These are phyloP conservation scores for Trichoderma oligosporum DNA, from an alignment of 2,329 filamentous ascomycete genomes.

Conservation along the genomic window DNA sequence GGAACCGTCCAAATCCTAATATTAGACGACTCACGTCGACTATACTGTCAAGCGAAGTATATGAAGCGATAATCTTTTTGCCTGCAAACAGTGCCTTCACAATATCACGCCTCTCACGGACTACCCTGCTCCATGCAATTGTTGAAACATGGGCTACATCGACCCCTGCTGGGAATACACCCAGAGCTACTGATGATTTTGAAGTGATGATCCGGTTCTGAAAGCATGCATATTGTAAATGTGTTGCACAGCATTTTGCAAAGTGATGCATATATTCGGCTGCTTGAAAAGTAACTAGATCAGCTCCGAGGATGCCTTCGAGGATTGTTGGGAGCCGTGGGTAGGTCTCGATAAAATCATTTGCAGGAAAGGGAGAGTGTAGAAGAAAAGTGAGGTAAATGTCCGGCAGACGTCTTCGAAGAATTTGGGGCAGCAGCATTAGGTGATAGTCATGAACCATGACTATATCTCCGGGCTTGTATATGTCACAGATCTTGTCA, in stretches of 20 bases:
- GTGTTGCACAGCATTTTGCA: constrained; percentile 76
- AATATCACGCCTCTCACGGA: constrained; percentile 66
- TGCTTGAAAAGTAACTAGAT: constrained; percentile 90
- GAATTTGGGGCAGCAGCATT: constrained; percentile 78
- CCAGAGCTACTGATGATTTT: too few species aligned
- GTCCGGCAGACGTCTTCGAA: constrained; percentile 78
- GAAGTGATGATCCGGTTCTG: too few species aligned
- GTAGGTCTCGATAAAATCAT: constrained; percentile 90
- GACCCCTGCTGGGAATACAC: constrained; percentile 54
- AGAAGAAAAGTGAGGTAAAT: constrained; percentile 93
- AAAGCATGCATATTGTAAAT: too few species aligned
- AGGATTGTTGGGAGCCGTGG: constrained; percentile 82
- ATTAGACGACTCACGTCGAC: constrained; percentile 89
- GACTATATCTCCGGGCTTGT: constrained; percentile 87
- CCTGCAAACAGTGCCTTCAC: constrained; percentile 73
- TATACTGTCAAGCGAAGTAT: constrained; percentile 83
- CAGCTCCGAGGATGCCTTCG: constrained; percentile 80
- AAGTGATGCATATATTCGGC: constrained; percentile 93
- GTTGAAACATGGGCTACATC: constrained; percentile 74
- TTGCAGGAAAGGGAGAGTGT: constrained; percentile 89
- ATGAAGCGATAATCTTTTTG: constrained; percentile 89
- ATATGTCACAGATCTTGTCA: constrained; percentile 78
- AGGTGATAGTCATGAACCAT: constrained; percentile 93
- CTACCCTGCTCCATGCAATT: constrained; percentile 65
- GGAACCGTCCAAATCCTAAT: constrained; percentile 85